These are phyloP conservation scores for Sporisorium sorghi DNA, from an alignment of 1,284 basidiomycete species.

Conservation along the genomic window DNA sequence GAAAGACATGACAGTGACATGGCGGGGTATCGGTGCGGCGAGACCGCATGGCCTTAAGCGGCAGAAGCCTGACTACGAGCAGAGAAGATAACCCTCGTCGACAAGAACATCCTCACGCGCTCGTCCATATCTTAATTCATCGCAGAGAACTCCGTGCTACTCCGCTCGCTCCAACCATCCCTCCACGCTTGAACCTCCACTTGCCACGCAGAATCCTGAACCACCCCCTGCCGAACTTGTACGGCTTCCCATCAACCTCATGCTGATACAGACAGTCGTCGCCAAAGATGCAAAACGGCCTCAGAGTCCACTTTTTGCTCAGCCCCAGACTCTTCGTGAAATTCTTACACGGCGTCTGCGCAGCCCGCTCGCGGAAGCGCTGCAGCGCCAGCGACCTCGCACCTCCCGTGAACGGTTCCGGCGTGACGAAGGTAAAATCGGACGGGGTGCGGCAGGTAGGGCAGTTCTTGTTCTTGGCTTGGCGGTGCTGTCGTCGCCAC, in stretches of 20 bases:
- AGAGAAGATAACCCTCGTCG: constrained; percentile 8
- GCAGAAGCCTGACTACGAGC: background rate
- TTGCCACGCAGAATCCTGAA: constrained; percentile 7
- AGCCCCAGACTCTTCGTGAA: constrained; percentile 36
- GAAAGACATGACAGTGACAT: background rate
- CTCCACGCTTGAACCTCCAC: constrained; percentile 7
- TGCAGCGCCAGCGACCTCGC: constrained; percentile 22
- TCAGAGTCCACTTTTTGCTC: constrained; percentile 6
- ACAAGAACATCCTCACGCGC: constrained; percentile 14
- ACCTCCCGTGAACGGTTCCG: constrained; percentile 17
- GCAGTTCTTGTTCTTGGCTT: constrained; percentile 34
- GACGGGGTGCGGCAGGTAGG: constrained; percentile 37
- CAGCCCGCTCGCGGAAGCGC: constrained; percentile 25
- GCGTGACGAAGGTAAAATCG: constrained; percentile 35
- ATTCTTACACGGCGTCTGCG: constrained; percentile 33
- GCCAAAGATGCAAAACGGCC: constrained; percentile 40
- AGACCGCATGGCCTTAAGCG: background rate
- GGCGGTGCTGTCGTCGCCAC: constrained; percentile 33
- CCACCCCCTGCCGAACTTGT: constrained; percentile 21
- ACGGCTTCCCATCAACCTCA: constrained; percentile 26
- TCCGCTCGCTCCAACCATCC: background rate
- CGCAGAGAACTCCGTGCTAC: constrained; percentile 3
- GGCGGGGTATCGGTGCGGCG: background rate
- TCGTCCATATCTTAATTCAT: constrained; percentile 15
- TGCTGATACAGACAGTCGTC: constrained; percentile 46